Conservation (phyloP, 1,139 yeast species). For the Yamadazyma dendronema region DNA sequence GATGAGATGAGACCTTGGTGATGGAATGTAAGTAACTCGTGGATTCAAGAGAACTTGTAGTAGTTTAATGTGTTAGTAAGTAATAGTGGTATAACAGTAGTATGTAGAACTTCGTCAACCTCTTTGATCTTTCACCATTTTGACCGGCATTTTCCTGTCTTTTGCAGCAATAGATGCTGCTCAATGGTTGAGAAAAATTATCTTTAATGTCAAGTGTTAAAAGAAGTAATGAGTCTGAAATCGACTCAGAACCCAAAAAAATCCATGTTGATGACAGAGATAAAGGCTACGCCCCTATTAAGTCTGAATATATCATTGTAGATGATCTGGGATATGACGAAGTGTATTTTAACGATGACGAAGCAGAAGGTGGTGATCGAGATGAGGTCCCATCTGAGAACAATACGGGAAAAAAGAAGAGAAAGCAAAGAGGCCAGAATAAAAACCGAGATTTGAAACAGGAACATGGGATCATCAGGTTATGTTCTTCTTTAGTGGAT, state of each 20-base stretch:
- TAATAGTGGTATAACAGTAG: no score
- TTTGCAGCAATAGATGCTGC: background rate
- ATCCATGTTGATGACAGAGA: slow-evolving; percentile 9
- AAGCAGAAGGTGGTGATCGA: slow-evolving; percentile 47
- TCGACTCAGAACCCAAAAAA: slow-evolving; percentile 6
- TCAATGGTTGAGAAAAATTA: slow-evolving; percentile 1
- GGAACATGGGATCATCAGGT: slow-evolving; percentile 57
- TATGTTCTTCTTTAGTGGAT: slow-evolving; percentile 64
- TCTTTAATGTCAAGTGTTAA: slow-evolving; percentile 4
- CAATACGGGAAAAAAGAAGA: slow-evolving; percentile 20
- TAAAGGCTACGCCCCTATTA: slow-evolving; percentile 66
- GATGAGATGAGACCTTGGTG: no score
- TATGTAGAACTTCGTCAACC: no score
- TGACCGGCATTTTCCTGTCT: no score
- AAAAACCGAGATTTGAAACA: slow-evolving; percentile 81
- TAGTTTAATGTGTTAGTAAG: no score
- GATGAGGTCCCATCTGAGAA: slow-evolving; percentile 15
- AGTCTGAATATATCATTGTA: slow-evolving; percentile 55
- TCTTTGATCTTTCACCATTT: no score
- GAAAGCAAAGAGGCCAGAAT: slow-evolving; percentile 78
- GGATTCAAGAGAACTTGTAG: no score
- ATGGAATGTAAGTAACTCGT: no score
- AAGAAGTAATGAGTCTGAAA: slow-evolving; percentile 5
- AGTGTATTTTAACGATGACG: slow-evolving; percentile 27
- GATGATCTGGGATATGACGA: slow-evolving; percentile 1